Evolutionary conservation across 345 rosid species (phyloP).

Genomic region (Ricinus communis): DNA sequence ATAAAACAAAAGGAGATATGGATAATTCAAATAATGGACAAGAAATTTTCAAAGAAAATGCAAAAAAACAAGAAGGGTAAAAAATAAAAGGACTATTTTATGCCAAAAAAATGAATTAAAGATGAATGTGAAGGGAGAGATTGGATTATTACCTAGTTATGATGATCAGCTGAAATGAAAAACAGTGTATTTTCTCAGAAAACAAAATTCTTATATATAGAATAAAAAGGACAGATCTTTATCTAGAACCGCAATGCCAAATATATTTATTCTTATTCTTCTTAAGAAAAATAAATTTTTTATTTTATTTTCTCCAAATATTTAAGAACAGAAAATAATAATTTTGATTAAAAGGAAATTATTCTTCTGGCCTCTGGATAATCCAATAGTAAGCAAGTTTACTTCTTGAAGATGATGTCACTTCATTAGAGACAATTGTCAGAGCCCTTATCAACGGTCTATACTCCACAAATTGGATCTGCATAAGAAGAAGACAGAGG

Average conservation of each 20-base stretch:
- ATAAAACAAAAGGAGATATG: slow-evolving; percentile 32
- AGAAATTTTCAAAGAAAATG: slow-evolving; percentile 26
- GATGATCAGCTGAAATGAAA: slow-evolving; percentile 30
- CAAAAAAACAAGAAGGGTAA: neutral
- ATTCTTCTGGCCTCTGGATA: neutral
- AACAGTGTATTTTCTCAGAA: slow-evolving; percentile 22
- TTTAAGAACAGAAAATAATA: neutral
- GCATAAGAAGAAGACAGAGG: too few species aligned
- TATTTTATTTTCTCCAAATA: too few species aligned
- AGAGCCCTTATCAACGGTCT: neutral
- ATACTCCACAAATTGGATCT: neutral
- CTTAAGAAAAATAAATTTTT: neutral
- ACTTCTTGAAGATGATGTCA: neutral
- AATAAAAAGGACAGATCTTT: neutral
- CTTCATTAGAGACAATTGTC: neutral
- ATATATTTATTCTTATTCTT: neutral
- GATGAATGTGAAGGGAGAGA: neutral
- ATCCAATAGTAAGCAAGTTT: neutral
- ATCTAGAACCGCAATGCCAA: neutral
- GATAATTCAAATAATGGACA: slow-evolving; percentile 50
- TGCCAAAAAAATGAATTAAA: neutral
- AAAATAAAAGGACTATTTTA: slow-evolving; percentile 21
- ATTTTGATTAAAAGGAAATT: neutral
- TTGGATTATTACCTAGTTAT: slow-evolving; percentile 24
- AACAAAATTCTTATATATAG: neutral